Evolutionary conservation across 1,139 yeast genomes (phyloP).

Genomic region (Pichia sp.): DNA sequence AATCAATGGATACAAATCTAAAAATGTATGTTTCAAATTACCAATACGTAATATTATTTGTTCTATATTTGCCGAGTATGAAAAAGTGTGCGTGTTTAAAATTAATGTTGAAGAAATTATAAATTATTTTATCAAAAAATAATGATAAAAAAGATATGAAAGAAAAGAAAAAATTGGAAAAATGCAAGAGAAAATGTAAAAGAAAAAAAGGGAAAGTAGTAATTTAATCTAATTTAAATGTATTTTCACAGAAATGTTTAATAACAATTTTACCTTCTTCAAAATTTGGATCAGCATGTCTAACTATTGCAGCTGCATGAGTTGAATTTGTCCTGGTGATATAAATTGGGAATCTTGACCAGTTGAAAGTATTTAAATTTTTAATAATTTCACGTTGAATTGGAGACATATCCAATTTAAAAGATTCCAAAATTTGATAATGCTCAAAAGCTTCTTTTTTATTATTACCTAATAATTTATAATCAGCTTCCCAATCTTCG

Average conservation of each 20-base stretch:
- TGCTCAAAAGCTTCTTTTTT: slow-evolving; percentile 16
- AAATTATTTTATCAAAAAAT: not conserved
- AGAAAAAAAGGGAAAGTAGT: not conserved
- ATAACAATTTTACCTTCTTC: slow-evolving; percentile 68
- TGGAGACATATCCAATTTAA: slow-evolving; percentile 35
- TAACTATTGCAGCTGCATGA: slow-evolving; percentile 76
- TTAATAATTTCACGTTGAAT: slow-evolving; percentile 48
- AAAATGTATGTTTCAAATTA: slow-evolving; percentile 6
- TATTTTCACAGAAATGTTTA: slow-evolving; percentile 52
- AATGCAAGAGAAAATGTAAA: not conserved
- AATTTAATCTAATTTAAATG: slow-evolving; percentile 21
- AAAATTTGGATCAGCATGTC: slow-evolving; percentile 43
- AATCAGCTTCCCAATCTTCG: slow-evolving; percentile 9
- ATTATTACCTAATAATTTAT: slow-evolving; percentile 2
- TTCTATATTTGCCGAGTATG: slow-evolving; percentile 14
- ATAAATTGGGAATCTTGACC: slow-evolving; percentile 69
- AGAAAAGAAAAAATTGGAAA: not conserved
- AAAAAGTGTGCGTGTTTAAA: slow-evolving; percentile 1
- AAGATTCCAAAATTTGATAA: slow-evolving; percentile 24
- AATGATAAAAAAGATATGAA: not conserved
- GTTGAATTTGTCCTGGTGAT: slow-evolving; percentile 59
- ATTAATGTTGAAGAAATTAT: slow-evolving; percentile 7
- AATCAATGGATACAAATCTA: slow-evolving; percentile 1
- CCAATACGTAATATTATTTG: slow-evolving; percentile 6
- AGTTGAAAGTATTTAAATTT: slow-evolving; percentile 49